Percentiles rank a stretch among this genome's conserved stretches.
These are phyloP conservation scores for Neurospora sp. DNA, from an alignment of 495 filamentous ascomycete genomes.

Conservation along the genomic window DNA sequence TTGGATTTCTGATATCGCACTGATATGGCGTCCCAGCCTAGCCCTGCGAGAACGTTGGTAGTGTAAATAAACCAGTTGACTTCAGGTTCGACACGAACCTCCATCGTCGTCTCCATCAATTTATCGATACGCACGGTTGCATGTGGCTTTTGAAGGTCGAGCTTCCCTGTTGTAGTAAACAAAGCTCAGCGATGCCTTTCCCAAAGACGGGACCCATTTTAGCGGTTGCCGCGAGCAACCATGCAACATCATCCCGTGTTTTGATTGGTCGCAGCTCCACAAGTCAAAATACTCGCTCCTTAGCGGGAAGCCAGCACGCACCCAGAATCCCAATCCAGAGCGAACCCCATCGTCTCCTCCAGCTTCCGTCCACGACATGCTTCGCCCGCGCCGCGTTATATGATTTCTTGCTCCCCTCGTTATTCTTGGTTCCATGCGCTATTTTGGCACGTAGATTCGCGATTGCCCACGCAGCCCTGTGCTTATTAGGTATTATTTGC, in stretches of 20 bases:
- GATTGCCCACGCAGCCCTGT: neutral
- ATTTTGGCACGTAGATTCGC: conserved; percentile 23
- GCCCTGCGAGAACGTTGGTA: neutral
- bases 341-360: neutral
- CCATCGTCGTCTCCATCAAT: neutral
- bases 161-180: neutral
- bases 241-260: neutral
- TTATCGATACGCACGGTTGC: neutral
- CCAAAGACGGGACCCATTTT: neutral
- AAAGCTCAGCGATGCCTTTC: conserved; percentile 1
- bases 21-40: neutral
- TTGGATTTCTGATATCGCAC: neutral
- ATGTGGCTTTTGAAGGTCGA: neutral
- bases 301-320: conserved; percentile 10
- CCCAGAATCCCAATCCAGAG: conserved; percentile 1
- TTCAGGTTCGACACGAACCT: neutral
- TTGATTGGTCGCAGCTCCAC: conserved; percentile 13
- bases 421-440: conserved; percentile 17
- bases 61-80: neutral
- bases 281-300: conserved; percentile 19
- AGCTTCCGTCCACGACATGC: conserved; percentile 4
- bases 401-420: conserved; percentile 13
- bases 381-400: conserved; percentile 17
- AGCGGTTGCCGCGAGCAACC: conserved; percentile 20
- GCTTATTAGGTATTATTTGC: neutral